These are phyloP conservation scores for Limonium bicolor DNA, from an alignment of 148 eudicot genomes.

Conservation along the genomic window DNA sequence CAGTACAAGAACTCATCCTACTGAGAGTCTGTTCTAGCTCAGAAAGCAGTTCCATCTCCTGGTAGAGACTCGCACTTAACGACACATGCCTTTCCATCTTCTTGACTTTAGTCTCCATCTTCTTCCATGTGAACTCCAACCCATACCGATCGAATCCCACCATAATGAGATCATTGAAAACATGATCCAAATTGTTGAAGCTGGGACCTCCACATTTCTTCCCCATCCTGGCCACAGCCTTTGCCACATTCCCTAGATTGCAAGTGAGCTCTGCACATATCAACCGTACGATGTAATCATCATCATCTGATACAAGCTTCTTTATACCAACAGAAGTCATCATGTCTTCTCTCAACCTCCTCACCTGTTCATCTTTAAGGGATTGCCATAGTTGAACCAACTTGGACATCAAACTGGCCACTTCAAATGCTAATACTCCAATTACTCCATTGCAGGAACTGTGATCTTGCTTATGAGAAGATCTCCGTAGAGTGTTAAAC, in stretches of 20 bases:
- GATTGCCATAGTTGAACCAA: constrained; percentile 36
- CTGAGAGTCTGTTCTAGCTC: constrained; percentile 40
- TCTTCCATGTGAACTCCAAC: constrained; percentile 30
- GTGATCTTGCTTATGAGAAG: constrained; percentile 19
- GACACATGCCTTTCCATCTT: constrained; percentile 39
- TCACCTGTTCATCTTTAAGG: constrained; percentile 32
- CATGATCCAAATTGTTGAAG: constrained; percentile 36
- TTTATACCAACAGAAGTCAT: constrained; percentile 28
- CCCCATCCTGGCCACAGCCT: constrained; percentile 30
- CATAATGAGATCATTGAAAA: constrained; percentile 23
- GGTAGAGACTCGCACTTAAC: constrained; percentile 31
- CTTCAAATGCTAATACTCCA: constrained; percentile 52
- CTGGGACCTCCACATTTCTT: constrained; percentile 32
- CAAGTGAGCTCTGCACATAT: constrained; percentile 34
- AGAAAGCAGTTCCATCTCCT: constrained; percentile 34
- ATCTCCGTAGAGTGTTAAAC: constrained; percentile 41
- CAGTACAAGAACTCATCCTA: constrained; percentile 26
- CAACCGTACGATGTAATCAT: constrained; percentile 22
- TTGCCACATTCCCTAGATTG: constrained; percentile 28
- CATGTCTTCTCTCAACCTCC: constrained; percentile 30
- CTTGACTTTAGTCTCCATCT: constrained; percentile 39
- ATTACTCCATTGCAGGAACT: constrained; percentile 11
- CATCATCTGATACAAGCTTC: constrained; percentile 38
- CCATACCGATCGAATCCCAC: constrained; percentile 20
- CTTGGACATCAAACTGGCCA: constrained; percentile 45